phyloP scores from a whole-genome alignment of 495 filamentous ascomycete genomes.

The Penicillium soppii region DNA sequence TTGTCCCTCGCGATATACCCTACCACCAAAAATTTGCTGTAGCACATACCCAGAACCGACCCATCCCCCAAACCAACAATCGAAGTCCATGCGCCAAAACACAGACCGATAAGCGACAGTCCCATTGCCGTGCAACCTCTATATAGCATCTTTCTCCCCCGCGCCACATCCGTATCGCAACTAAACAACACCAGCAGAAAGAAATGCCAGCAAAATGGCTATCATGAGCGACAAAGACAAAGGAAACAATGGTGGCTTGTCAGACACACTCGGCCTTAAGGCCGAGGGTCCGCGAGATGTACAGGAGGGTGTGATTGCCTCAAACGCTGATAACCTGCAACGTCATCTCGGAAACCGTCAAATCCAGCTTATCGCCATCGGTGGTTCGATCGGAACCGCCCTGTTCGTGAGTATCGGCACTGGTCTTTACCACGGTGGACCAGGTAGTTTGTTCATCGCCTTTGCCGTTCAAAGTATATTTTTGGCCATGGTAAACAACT shows the following conservation, averaged over 20 bases:
- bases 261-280: not conserved
- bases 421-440: constrained; percentile 46
- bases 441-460: constrained; percentile 49
- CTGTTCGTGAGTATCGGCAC: constrained; percentile 47
- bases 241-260: not conserved
- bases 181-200: not conserved
- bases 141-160: not conserved
- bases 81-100: not conserved
- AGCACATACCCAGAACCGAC: not conserved
- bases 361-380: constrained; percentile 57
- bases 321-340: constrained; percentile 30
- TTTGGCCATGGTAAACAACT: constrained; percentile 35
- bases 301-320: constrained; percentile 20
- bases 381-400: constrained; percentile 61
- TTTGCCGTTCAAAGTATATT: constrained; percentile 36
- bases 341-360: constrained; percentile 42
- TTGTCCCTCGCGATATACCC: not conserved
- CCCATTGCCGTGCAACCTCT: not conserved
- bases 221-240: not conserved
- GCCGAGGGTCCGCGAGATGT: not conserved
- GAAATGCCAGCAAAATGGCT: constrained; percentile 4
- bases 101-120: not conserved
- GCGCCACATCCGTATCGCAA: not conserved
- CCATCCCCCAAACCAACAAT: not conserved
- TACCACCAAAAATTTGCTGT: not conserved